Evolutionary conservation across 1,284 basidiomycete genomes (phyloP).

Genomic region (Meripilus lineatus): DNA sequence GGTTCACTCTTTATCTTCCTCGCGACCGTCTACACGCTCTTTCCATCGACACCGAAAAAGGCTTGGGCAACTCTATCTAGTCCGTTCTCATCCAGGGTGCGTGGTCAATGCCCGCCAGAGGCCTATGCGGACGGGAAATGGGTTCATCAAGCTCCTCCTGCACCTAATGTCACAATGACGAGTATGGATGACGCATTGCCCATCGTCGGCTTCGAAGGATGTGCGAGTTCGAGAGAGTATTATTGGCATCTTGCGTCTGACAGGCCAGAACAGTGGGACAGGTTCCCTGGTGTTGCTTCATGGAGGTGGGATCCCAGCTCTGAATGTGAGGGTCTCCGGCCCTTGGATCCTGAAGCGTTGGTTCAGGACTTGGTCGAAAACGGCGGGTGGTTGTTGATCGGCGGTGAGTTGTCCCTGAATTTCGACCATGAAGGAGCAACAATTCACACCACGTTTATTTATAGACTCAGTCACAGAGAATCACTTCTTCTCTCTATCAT

Average conservation of each 20-base stretch:
- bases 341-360: constrained; percentile 36
- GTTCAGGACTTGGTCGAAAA: constrained; percentile 52
- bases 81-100: too few species aligned
- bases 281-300: constrained; percentile 46
- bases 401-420: constrained; percentile 49
- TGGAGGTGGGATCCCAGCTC: constrained; percentile 47
- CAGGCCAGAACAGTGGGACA: constrained; percentile 38
- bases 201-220: constrained; percentile 53
- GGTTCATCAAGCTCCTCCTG: not conserved
- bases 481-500: constrained; percentile 68
- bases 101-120: constrained; percentile 15
- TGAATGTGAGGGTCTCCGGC: constrained; percentile 36
- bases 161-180: constrained; percentile 30
- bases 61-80: too few species aligned
- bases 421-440: not conserved
- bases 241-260: constrained; percentile 58
- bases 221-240: constrained; percentile 56
- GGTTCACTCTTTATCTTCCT: not conserved
- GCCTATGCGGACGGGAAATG: constrained; percentile 6
- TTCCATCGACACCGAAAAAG: too few species aligned
- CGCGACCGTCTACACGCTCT: not conserved
- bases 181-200: constrained; percentile 37
- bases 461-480: constrained; percentile 64
- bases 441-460: not conserved
- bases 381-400: constrained; percentile 64